Conservation (phyloP, 2,329 filamentous ascomycete species). For the Thermoascus crustaceus region DNA sequence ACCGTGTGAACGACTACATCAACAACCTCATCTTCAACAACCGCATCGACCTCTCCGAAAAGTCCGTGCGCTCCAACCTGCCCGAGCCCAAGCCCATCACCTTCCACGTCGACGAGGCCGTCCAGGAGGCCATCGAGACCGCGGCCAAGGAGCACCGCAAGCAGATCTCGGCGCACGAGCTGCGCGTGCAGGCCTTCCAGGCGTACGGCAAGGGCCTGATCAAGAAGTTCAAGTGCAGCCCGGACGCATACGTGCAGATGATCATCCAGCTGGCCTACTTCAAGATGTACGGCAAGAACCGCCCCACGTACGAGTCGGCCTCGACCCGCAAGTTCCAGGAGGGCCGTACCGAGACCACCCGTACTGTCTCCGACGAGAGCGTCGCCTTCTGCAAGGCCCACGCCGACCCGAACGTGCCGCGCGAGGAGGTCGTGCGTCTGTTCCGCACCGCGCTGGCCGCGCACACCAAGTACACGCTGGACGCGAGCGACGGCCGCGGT, state of each 20-base stretch:
- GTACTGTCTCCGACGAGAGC: conserved; percentile 81
- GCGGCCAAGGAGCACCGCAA: conserved; percentile 71
- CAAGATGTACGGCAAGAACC: conserved; percentile 98
- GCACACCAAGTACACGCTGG: conserved; percentile 83
- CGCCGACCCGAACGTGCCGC: conserved; percentile 56
- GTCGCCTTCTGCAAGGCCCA: conserved; percentile 86
- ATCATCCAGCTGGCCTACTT: conserved; percentile 95
- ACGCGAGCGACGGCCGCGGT: conserved; percentile 84
- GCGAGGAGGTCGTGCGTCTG: conserved; percentile 59
- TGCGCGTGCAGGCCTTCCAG: conserved; percentile 91
- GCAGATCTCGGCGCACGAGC: conserved; percentile 79
- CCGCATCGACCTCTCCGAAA: conserved; percentile 81
- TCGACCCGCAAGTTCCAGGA: conserved; percentile 91
- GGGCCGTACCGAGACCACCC: conserved; percentile 92
- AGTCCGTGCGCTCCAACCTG: conserved; percentile 69
- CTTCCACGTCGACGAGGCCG: conserved; percentile 68
- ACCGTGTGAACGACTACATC: conserved; percentile 89
- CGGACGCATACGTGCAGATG: conserved; percentile 97
- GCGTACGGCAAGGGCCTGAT: conserved; percentile 97
- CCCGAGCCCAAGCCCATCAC: conserved; percentile 69
- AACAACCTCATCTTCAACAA: conserved; percentile 89
- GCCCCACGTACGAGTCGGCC: conserved; percentile 95
- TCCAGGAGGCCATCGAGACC: conserved; percentile 68
- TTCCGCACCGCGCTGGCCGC: conserved; percentile 75
- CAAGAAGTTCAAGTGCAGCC: conserved; percentile 98